Evolutionary conservation across 2,329 filamentous ascomycete species (phyloP).

Genomic region (Aspergillus transmontanensis): DNA sequence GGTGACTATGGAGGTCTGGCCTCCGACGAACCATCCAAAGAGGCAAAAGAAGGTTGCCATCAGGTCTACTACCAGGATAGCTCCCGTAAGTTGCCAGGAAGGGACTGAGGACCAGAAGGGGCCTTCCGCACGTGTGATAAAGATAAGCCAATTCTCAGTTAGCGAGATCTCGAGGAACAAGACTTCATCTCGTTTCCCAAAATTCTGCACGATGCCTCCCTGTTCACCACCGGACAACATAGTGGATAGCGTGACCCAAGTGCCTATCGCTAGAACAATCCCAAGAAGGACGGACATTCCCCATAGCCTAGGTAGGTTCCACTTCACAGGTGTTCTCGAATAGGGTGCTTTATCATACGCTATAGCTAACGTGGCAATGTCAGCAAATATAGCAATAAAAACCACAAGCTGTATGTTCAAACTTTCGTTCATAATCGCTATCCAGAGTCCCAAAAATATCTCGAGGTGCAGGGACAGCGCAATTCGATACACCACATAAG

Average conservation of each 20-base stretch:
- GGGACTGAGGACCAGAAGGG: constrained; percentile 90
- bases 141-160: constrained; percentile 95
- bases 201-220: constrained; percentile 88
- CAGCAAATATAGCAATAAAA: constrained; percentile 93
- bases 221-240: constrained; percentile 70
- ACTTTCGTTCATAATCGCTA: constrained; percentile 80
- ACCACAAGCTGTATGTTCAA: constrained; percentile 86
- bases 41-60: constrained; percentile 83
- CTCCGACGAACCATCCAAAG: constrained; percentile 77
- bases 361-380: constrained; percentile 88
- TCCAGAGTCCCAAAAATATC: constrained; percentile 90
- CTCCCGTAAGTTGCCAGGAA: constrained; percentile 79
- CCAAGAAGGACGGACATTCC: constrained; percentile 86
- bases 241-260: constrained; percentile 87
- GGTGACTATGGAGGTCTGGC: constrained; percentile 75
- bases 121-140: constrained; percentile 91
- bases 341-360: constrained; percentile 91
- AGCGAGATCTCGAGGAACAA: constrained; percentile 89
- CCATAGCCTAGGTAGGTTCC: constrained; percentile 94
- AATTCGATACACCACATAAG: constrained; percentile 94
- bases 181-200: constrained; percentile 77
- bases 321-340: constrained; percentile 85
- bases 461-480: constrained; percentile 88
- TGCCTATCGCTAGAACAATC: constrained; percentile 76
- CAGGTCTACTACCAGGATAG: constrained; percentile 79